Evolutionary conservation across 306 rosid genomes (phyloP).

Genomic region (Sicyos edulis): DNA sequence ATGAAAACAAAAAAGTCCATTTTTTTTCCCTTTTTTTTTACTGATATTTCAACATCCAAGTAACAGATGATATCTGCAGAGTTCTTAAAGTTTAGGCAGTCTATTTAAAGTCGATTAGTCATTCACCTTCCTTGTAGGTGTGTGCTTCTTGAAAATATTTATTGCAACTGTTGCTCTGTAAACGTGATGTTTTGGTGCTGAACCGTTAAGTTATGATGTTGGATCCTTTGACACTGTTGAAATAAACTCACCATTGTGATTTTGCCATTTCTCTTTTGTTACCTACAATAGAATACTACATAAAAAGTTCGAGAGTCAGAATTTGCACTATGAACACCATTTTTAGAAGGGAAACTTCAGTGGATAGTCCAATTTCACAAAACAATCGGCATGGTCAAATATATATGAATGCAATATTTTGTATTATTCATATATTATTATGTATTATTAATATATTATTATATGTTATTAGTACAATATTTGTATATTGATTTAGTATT

Average conservation of each 20-base stretch:
- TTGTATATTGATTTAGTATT: too few species aligned
- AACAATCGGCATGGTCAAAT: too few species aligned
- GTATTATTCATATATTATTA: too few species aligned
- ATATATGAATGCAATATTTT: too few species aligned
- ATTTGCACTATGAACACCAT: not conserved
- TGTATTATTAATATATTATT: too few species aligned
- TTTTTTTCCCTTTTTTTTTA: not conserved
- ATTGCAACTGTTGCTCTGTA: not conserved
- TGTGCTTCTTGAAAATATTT: not conserved
- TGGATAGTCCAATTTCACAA: too few species aligned
- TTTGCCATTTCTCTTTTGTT: not conserved
- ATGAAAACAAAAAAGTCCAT: not conserved
- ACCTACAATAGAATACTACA: too few species aligned
- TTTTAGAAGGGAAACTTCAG: not conserved
- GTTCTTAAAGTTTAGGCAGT: not conserved
- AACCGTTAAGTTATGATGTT: not conserved
- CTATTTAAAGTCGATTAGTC: not conserved
- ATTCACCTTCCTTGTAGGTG: not conserved
- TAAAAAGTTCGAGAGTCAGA: too few species aligned
- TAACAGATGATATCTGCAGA: too few species aligned
- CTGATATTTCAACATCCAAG: conserved; percentile 2
- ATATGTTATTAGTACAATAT: too few species aligned
- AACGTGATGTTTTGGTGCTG: conserved; percentile 4
- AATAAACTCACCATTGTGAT: not conserved
- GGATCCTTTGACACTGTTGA: not conserved